Evolutionary conservation across 257 asterid genomes (phyloP).

Genomic region (Solanum medicagineum): DNA sequence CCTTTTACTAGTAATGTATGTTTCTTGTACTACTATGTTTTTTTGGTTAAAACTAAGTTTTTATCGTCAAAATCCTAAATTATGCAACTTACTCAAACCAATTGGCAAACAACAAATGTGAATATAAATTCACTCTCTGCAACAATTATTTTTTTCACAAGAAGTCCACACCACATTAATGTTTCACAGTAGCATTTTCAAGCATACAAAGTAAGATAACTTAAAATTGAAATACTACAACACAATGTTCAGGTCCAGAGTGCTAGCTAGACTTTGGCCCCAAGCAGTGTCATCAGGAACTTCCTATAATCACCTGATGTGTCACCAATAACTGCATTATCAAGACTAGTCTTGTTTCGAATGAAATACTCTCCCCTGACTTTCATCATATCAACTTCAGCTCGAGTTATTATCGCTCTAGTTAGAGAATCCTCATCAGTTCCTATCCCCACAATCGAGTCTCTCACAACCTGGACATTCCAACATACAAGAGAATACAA

Average conservation of each 20-base stretch:
- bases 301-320: conserved; percentile 77
- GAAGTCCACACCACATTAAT: not conserved
- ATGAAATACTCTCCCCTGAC: conserved; percentile 47
- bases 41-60: too few species aligned
- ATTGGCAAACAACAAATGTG: not conserved
- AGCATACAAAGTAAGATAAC: not conserved
- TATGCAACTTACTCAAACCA: not conserved
- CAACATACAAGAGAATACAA: not conserved
- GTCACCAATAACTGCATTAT: conserved; percentile 53
- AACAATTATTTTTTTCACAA: not conserved
- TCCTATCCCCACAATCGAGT: conserved; percentile 56
- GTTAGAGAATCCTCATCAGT: conserved; percentile 71
- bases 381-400: conserved; percentile 67
- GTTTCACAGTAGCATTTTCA: not conserved
- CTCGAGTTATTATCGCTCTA: conserved; percentile 56
- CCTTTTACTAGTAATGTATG: too few species aligned
- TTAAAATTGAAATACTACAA: not conserved
- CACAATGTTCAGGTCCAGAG: not conserved
- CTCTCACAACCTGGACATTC: conserved; percentile 39
- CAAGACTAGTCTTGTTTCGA: conserved; percentile 28
- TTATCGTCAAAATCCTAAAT: too few species aligned
- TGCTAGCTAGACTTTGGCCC: conserved; percentile 28
- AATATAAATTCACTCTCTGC: not conserved
- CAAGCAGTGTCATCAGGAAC: conserved; percentile 62
- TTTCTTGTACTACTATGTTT: too few species aligned